Conservation (phyloP, 2,329 filamentous ascomycete genomes). For the Calonectria ilicicola region DNA sequence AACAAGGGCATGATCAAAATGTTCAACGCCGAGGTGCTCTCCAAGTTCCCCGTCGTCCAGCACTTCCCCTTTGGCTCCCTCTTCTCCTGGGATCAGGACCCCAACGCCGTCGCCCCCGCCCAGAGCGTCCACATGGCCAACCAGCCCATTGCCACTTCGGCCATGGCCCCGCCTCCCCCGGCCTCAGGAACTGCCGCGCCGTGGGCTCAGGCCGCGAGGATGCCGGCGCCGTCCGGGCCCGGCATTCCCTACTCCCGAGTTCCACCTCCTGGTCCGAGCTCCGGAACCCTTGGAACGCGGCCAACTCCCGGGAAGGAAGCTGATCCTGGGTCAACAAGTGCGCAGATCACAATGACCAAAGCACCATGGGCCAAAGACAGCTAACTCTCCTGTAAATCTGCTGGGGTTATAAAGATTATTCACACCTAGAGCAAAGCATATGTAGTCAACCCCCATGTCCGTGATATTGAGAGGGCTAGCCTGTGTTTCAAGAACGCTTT, state of each 20-base stretch:
- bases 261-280: slow-evolving; percentile 45
- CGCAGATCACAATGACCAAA: slow-evolving; percentile 57
- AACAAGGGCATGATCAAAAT: slow-evolving; percentile 99
- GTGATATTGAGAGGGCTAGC: neutral
- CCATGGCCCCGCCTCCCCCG: slow-evolving; percentile 38
- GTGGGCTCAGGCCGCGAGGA: slow-evolving; percentile 57
- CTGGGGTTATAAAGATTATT: neutral
- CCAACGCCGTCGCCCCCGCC: slow-evolving; percentile 63
- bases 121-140: slow-evolving; percentile 69
- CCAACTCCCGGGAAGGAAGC: slow-evolving; percentile 34
- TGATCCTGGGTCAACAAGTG: slow-evolving; percentile 47
- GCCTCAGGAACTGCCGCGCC: slow-evolving; percentile 55
- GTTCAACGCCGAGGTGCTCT: slow-evolving; percentile 96
- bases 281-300: slow-evolving; percentile 39
- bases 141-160: slow-evolving; percentile 56
- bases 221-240: slow-evolving; percentile 49
- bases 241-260: slow-evolving; percentile 55
- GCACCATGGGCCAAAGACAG: slow-evolving; percentile 59
- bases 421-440: neutral
- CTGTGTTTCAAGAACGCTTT: neutral
- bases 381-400: neutral
- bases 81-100: slow-evolving; percentile 81
- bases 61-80: slow-evolving; percentile 88
- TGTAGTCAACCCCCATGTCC: neutral
- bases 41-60: slow-evolving; percentile 98